A percentile compares a stretch with the other conserved stretches of the same genome.
These are phyloP conservation scores for Magnusiomyces tetraspermus DNA, from an alignment of 1,139 yeast species.

Conservation along the genomic window DNA sequence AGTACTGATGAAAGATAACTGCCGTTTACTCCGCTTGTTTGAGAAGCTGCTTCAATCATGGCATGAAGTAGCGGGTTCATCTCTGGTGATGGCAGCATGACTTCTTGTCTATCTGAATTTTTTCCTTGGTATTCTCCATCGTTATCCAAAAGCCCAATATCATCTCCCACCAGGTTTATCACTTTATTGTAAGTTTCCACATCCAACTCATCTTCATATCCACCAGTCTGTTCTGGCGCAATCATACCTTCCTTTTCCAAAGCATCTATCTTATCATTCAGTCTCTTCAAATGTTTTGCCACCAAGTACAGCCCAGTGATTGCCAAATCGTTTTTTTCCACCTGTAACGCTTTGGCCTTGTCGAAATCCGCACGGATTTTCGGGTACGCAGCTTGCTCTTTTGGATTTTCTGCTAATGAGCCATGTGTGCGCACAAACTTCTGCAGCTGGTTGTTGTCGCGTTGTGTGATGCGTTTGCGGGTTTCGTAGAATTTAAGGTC, in stretches of 20 bases:
- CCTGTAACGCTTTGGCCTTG: constrained; percentile 52
- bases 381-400: constrained; percentile 58
- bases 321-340: constrained; percentile 69
- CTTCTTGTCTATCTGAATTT: neutral
- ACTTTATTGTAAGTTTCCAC: neutral
- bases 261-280: constrained; percentile 67
- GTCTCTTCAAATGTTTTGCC: constrained; percentile 59
- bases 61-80: constrained; percentile 1
- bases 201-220: neutral
- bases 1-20: neutral
- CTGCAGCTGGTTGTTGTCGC: constrained; percentile 60
- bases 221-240: constrained; percentile 33
- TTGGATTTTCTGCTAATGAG: constrained; percentile 69
- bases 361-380: constrained; percentile 65
- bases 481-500: constrained; percentile 62
- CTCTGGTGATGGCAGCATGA: neutral
- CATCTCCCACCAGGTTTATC: neutral
- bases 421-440: constrained; percentile 80
- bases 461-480: constrained; percentile 55
- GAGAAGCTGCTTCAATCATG: constrained; percentile 3
- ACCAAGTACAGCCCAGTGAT: constrained; percentile 74
- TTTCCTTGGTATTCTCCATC: neutral
- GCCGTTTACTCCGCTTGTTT: neutral
- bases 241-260: constrained; percentile 72
- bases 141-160: neutral